These are phyloP conservation scores for Euclidium syriacum DNA, from an alignment of 345 rosid genomes.

Conservation along the genomic window DNA sequence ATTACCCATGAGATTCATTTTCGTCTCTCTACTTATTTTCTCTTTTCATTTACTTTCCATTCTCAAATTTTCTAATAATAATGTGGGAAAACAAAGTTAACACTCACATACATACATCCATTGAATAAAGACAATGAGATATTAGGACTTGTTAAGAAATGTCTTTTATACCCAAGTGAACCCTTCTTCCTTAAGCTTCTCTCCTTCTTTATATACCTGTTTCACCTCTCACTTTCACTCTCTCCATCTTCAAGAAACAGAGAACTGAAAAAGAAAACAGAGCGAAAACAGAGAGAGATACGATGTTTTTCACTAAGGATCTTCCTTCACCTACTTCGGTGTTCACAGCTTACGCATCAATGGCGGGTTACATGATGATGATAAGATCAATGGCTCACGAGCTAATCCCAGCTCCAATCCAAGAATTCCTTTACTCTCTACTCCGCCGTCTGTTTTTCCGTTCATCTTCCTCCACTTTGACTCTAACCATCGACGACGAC, in stretches of 20 bases:
- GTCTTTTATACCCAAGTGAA: neutral
- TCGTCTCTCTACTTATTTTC: neutral
- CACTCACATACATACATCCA: constrained; percentile 1
- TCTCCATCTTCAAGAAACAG: constrained; percentile 12
- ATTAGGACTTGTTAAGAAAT: neutral
- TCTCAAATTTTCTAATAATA: neutral
- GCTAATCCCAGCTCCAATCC: constrained; percentile 41
- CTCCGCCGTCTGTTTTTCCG: constrained; percentile 37
- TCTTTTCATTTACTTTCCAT: neutral
- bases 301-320: constrained; percentile 38
- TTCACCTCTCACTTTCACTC: constrained; percentile 8
- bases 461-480: constrained; percentile 29
- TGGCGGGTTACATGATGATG: constrained; percentile 52
- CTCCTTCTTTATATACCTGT: constrained; percentile 14
- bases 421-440: constrained; percentile 30
- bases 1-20: constrained; percentile 13
- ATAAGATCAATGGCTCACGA: constrained; percentile 45
- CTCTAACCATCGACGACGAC: constrained; percentile 45
- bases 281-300: constrained; percentile 6
- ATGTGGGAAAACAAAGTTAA: neutral
- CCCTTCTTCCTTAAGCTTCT: constrained; percentile 25
- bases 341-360: constrained; percentile 56
- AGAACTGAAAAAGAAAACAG: neutral
- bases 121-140: constrained; percentile 23
- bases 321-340: constrained; percentile 50